Evolutionary conservation across 805 yeast species (phyloP).

Genomic region (Suhomyces emberorum): DNA sequence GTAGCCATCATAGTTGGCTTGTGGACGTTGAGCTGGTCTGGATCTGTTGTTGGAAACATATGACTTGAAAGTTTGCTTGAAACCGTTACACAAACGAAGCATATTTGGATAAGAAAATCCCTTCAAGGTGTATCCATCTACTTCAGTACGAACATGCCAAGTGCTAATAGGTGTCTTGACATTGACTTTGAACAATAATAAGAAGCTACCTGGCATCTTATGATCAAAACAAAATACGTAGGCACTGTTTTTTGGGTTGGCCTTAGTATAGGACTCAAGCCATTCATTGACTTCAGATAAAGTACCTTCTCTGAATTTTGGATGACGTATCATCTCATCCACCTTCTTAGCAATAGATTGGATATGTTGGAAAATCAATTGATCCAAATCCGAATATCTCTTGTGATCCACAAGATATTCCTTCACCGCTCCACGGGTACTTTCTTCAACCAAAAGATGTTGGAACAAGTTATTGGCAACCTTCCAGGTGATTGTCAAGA

Average conservation of each 20-base stretch:
- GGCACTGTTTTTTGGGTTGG: conserved; percentile 85
- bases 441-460: conserved; percentile 83
- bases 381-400: conserved; percentile 85
- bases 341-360: conserved; percentile 80
- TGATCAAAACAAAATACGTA: conserved; percentile 90
- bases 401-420: conserved; percentile 63
- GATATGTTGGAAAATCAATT: conserved; percentile 81
- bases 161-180: conserved; percentile 64
- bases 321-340: conserved; percentile 79
- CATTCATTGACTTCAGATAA: conserved; percentile 78
- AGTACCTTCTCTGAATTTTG: conserved; percentile 83
- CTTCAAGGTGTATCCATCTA: conserved; percentile 78
- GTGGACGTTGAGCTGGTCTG: conserved; percentile 16
- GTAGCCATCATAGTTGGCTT: conserved; percentile 20
- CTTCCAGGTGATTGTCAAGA: conserved; percentile 93
- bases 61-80: conserved; percentile 62
- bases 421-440: conserved; percentile 51
- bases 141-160: conserved; percentile 90
- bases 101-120: conserved; percentile 87
- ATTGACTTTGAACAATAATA: conserved; percentile 79
- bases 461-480: conserved; percentile 88
- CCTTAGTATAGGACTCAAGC: conserved; percentile 84
- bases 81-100: conserved; percentile 87
- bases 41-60: conserved; percentile 21
- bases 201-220: conserved; percentile 91